These are phyloP conservation scores for Fusarium sp. DNA, from an alignment of 2,329 filamentous ascomycete genomes.

Conservation along the genomic window DNA sequence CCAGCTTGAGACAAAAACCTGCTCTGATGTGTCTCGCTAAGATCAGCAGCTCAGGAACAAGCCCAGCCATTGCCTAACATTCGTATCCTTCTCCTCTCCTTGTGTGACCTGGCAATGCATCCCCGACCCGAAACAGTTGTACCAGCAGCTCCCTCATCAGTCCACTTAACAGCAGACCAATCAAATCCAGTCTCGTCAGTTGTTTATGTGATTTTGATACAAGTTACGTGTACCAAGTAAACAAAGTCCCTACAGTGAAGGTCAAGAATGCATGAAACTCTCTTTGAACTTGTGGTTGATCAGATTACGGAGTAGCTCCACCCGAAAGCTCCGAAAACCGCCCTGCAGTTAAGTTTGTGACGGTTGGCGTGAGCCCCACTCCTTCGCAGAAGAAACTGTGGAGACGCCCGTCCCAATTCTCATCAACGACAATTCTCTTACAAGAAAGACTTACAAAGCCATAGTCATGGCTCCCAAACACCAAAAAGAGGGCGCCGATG, in stretches of 20 bases:
- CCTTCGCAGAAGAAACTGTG: constrained; percentile 34
- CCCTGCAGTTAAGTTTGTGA: constrained; percentile 6
- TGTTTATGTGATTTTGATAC: constrained; percentile 2
- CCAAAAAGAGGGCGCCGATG: constrained; percentile 47
- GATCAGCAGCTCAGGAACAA: neutral
- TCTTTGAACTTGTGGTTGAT: constrained; percentile 1
- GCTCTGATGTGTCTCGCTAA: constrained; percentile 4
- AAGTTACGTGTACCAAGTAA: neutral
- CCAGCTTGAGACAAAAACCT: too few species aligned
- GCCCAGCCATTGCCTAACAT: neutral
- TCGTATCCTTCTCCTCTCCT: constrained; percentile 7
- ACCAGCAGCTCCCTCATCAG: constrained; percentile 22
- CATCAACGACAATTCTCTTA: constrained; percentile 41
- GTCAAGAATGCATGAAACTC: too few species aligned
- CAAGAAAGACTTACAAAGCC: constrained; percentile 25
- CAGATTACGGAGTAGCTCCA: constrained; percentile 25
- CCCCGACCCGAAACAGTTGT: constrained; percentile 19
- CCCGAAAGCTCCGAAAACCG: constrained; percentile 27
- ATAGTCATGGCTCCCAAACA: constrained; percentile 52
- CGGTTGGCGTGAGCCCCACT: constrained; percentile 25
- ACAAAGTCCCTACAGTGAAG: neutral
- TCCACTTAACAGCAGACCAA: constrained; percentile 11
- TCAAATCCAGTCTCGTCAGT: neutral
- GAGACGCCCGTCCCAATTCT: constrained; percentile 35
- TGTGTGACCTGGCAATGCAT: constrained; percentile 45